Evolutionary conservation across 2,329 filamentous ascomycete species (phyloP).

Genomic region (Colletotrichum tabaci): DNA sequence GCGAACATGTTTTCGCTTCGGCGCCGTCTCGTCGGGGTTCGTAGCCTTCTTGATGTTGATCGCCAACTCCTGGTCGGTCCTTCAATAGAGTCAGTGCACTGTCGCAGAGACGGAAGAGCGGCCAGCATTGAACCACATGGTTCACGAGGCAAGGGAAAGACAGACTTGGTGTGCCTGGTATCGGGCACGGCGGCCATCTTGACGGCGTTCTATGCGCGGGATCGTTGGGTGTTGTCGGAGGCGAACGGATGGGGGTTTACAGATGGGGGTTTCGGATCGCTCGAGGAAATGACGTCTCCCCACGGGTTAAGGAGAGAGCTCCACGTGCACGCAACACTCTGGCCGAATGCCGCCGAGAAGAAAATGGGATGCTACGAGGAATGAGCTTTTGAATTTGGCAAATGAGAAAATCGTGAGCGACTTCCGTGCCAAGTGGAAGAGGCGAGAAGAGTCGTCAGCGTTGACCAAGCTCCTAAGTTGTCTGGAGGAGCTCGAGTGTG

Average conservation of each 20-base stretch:
- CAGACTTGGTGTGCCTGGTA: slow-evolving; percentile 43
- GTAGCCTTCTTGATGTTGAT: slow-evolving; percentile 81
- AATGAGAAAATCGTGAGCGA: slow-evolving; percentile 24
- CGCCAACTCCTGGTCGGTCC: slow-evolving; percentile 77
- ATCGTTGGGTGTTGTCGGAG: slow-evolving; percentile 24
- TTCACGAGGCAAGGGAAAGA: not conserved
- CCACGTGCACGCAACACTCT: slow-evolving; percentile 29
- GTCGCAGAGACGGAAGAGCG: slow-evolving; percentile 1
- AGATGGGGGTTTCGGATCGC: slow-evolving; percentile 21
- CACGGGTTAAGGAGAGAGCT: slow-evolving; percentile 27
- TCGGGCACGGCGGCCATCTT: slow-evolving; percentile 42
- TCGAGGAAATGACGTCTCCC: slow-evolving; percentile 39
- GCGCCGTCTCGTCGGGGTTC: slow-evolving; percentile 76
- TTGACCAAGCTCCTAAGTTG: slow-evolving; percentile 38
- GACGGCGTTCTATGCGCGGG: slow-evolving; percentile 26
- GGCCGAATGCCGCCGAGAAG: slow-evolving; percentile 7
- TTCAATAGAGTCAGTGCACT: slow-evolving; percentile 50
- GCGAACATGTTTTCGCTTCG: slow-evolving; percentile 93
- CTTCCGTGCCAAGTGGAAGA: slow-evolving; percentile 36
- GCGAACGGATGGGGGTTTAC: slow-evolving; percentile 9
- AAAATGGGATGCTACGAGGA: not conserved
- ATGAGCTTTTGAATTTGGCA: slow-evolving; percentile 1
- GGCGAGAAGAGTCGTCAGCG: slow-evolving; percentile 42
- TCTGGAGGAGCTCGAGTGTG: slow-evolving; percentile 39
- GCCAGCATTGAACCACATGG: not conserved